Percentiles rank a stretch among this genome's conserved stretches.
Conservation (phyloP, 495 filamentous ascomycete genomes). For the Hypoxylon subgilvum region DNA sequence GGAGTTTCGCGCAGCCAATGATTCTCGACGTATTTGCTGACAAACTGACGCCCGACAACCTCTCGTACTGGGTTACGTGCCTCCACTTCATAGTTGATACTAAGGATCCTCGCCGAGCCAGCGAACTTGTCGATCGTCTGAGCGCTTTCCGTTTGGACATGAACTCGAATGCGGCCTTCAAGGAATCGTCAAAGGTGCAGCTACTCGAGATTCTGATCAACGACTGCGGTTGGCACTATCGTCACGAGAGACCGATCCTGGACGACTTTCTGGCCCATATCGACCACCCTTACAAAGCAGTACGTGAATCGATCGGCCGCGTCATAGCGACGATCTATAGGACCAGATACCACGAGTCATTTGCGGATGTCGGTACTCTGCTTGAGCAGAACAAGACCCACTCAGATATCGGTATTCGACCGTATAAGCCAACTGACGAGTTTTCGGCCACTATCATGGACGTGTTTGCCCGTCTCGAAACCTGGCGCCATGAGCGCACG, state of each 20-base stretch:
- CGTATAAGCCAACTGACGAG: constrained; percentile 78
- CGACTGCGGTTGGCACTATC: constrained; percentile 96
- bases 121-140: constrained; percentile 85
- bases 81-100: constrained; percentile 79
- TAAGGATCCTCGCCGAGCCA: constrained; percentile 84
- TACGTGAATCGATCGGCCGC: constrained; percentile 91
- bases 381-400: constrained; percentile 77
- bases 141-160: constrained; percentile 89
- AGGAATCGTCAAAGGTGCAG: constrained; percentile 96
- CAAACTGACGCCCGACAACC: constrained; percentile 91
- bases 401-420: constrained; percentile 83
- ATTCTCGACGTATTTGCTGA: constrained; percentile 84
- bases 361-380: constrained; percentile 73
- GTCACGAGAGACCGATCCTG: constrained; percentile 83
- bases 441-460: constrained; percentile 73
- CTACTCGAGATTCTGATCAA: constrained; percentile 86
- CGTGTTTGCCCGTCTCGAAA: constrained; percentile 80
- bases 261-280: constrained; percentile 89
- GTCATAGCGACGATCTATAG: constrained; percentile 86
- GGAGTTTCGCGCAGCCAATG: constrained; percentile 90
- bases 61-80: constrained; percentile 91
- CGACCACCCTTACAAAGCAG: constrained; percentile 96
- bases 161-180: constrained; percentile 96
- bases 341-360: constrained; percentile 91
- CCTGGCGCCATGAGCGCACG: constrained; percentile 82